Evolutionary conservation across 495 filamentous ascomycete genomes (phyloP).

Genomic region (Tuber umbilicatum): DNA sequence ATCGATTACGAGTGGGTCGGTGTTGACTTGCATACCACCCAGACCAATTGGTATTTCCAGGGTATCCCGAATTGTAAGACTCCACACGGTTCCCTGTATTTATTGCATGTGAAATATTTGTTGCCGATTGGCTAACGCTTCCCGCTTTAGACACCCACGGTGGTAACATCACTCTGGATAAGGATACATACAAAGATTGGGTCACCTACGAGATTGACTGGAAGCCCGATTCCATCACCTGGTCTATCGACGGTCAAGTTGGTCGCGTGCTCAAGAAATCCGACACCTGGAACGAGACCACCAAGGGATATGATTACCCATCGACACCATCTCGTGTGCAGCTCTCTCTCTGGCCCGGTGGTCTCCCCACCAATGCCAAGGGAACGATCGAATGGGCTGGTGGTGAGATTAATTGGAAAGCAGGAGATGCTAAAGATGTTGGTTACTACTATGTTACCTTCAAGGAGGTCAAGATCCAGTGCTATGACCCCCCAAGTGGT

Average conservation of each 20-base stretch:
- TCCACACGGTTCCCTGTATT: not conserved
- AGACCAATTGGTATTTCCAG: constrained; percentile 97
- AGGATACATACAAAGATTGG: constrained; percentile 68
- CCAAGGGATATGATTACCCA: constrained; percentile 78
- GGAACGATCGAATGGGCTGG: constrained; percentile 92
- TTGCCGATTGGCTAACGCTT: not conserved
- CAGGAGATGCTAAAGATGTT: constrained; percentile 66
- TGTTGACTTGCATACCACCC: constrained; percentile 63
- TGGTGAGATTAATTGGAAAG: constrained; percentile 81
- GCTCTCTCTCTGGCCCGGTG: constrained; percentile 93
- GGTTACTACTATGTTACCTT: constrained; percentile 87
- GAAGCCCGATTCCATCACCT: constrained; percentile 75
- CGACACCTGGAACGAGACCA: constrained; percentile 76
- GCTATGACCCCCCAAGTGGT: constrained; percentile 63
- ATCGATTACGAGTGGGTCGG: constrained; percentile 96
- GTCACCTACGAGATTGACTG: constrained; percentile 93
- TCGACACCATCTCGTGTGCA: constrained; percentile 91
- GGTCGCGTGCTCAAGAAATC: constrained; percentile 65
- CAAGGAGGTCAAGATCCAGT: constrained; percentile 68
- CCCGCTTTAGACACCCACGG: constrained; percentile 58
- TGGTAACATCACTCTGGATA: constrained; percentile 58
- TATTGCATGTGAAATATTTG: not conserved
- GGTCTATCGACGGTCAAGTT: constrained; percentile 73
- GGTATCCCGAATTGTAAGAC: constrained; percentile 83
- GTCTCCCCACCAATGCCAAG: constrained; percentile 64